Conservation (phyloP, 495 filamentous ascomycete genomes). For the Xylona heveae region DNA sequence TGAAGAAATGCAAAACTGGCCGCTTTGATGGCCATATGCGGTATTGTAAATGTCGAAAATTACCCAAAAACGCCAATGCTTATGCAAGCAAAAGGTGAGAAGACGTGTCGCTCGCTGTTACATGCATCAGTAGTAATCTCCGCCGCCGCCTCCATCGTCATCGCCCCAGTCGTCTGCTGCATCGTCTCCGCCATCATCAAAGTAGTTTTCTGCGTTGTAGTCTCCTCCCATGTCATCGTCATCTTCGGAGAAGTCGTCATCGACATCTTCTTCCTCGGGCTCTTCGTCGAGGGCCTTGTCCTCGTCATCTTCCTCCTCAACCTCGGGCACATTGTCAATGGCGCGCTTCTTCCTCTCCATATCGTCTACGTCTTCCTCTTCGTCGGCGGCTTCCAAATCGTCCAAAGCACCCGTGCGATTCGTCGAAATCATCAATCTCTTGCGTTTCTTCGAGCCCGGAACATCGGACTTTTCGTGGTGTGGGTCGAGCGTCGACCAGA, state of each 20-base stretch:
- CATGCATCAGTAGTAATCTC: constrained; percentile 19
- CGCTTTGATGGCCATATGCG: no score
- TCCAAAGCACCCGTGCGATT: neutral
- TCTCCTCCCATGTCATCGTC: constrained; percentile 35
- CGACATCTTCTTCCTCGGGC: constrained; percentile 25
- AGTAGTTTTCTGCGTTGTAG: constrained; percentile 46
- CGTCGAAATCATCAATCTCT: constrained; percentile 4
- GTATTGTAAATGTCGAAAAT: no score
- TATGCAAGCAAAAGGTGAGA: no score
- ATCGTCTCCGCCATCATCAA: constrained; percentile 40
- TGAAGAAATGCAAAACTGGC: no score
- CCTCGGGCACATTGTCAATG: constrained; percentile 23
- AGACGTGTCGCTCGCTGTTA: no score
- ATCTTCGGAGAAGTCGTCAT: constrained; percentile 33
- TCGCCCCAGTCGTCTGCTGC: constrained; percentile 25
- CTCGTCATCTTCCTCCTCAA: constrained; percentile 22
- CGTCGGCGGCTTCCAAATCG: neutral
- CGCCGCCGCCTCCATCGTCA: constrained; percentile 26
- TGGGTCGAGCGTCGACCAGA: constrained; percentile 28
- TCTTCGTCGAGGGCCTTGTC: constrained; percentile 10
- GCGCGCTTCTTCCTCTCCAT: constrained; percentile 6
- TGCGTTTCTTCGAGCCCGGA: constrained; percentile 4
- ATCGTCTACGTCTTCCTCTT: constrained; percentile 1
- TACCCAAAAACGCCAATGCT: no score
- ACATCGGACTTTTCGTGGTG: constrained; percentile 9